Evolutionary conservation across 805 yeast species (phyloP), one percentile per base, ranked within the genome.

Genomic region (Lipomyces anomalus): DNA sequence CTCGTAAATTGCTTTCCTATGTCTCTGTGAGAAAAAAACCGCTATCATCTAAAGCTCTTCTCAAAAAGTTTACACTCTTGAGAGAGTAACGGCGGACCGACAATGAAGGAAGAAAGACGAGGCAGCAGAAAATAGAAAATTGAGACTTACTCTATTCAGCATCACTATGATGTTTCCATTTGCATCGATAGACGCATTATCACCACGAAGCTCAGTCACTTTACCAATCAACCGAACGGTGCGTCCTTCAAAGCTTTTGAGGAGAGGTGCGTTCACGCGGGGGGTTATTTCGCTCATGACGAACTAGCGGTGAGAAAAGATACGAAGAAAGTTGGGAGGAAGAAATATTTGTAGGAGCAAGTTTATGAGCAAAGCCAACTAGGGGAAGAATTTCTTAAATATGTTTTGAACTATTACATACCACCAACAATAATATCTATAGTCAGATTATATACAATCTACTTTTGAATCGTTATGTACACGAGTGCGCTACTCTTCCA

Each of bases 181-280:
- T 22, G 65, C 58, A 35, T 66, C 68, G 2, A 62, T 34, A 2
- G 41, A 40, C 24, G 55, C 57, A 7, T 32, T 38, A 4, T 56
- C 56, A 26, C 62, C 66, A 16, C 56, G 50, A 17, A 55, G 44
- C n/a, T 57, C 46, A 26, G 51, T 55, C 11, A 65, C 63, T 32
- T 53, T 54, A 17, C 70, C 71, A 34, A 67, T 54, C 9, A 67
- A 34, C 2, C 63, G 54, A 9, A 67, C 68, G 9, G 43, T 43
- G 33, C 51, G 53, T 33, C 55, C 49, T 18, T 41, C 40, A 48
- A 50, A 59, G 23, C 39, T 18, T 18, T 55, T 43, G 20, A 61
- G 49, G 22, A 55, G 44, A 1, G 49, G 23, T n/a, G 66, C 65
- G 47, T 63, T 59, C 22, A 62, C 61, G 32, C 69, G 53, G 22